These are phyloP conservation scores for Syzygium syzygioides DNA, from an alignment of 441 rosid species.

Conservation along the genomic window DNA sequence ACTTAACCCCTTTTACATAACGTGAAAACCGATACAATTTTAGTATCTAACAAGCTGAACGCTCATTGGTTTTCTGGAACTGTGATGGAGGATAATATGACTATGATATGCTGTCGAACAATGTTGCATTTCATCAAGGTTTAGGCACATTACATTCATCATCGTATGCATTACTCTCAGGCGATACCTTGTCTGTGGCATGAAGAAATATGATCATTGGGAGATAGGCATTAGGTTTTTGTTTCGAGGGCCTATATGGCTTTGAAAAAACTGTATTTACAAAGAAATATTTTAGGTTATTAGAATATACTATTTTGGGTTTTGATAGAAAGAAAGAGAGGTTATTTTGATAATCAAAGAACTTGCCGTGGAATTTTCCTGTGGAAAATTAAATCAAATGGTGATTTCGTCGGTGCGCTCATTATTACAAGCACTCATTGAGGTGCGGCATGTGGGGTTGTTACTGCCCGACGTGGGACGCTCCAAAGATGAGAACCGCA, in stretches of 20 bases:
- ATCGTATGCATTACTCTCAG: not conserved
- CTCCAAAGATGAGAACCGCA: not conserved
- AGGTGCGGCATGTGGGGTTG: not conserved
- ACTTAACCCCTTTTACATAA: not conserved
- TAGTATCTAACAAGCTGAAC: not conserved
- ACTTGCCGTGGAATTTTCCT: not conserved
- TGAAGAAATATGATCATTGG: not conserved
- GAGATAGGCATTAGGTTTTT: not conserved
- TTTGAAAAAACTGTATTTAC: not conserved
- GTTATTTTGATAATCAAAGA: not conserved
- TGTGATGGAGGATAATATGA: not conserved
- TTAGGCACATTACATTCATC: not conserved
- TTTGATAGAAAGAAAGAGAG: not conserved
- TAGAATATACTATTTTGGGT: not conserved
- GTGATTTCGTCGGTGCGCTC: not conserved
- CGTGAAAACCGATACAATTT: not conserved
- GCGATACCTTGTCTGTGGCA: not conserved
- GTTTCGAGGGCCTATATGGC: not conserved
- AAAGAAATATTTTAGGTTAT: not conserved
- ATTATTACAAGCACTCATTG: not conserved
- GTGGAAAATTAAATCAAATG: not conserved
- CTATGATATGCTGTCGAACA: not conserved
- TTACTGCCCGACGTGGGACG: not conserved
- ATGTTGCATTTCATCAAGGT: not conserved
- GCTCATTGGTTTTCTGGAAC: not conserved